A percentile compares a stretch with the other conserved stretches of the same genome.
phyloP scores from a whole-genome alignment of 1,139 yeast genomes.

The Ashbya aceris region DNA sequence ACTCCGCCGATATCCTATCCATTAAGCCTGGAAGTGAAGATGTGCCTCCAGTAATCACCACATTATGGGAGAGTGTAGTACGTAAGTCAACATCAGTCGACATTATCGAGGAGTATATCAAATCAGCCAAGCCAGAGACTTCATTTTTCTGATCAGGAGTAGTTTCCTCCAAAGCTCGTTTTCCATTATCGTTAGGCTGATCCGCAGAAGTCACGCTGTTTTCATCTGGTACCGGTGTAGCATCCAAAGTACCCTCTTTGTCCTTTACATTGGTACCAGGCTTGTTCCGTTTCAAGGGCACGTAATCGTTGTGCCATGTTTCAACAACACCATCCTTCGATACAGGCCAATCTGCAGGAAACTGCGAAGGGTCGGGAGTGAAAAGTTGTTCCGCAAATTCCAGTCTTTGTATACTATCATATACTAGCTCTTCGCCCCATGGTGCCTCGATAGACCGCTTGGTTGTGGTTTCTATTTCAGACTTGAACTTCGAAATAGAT shows the following conservation, averaged over 20 bases:
- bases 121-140: slow-evolving; percentile 51
- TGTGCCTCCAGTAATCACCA: slow-evolving; percentile 84
- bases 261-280: slow-evolving; percentile 26
- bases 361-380: slow-evolving; percentile 39
- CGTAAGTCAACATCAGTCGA: slow-evolving; percentile 80
- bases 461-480: slow-evolving; percentile 18
- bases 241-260: slow-evolving; percentile 22
- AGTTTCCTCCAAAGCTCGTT: slow-evolving; percentile 20
- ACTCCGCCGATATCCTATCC: slow-evolving; percentile 69
- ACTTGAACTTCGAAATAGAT: slow-evolving; percentile 16
- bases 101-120: slow-evolving; percentile 62
- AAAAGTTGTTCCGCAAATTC: slow-evolving; percentile 68
- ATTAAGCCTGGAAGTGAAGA: slow-evolving; percentile 82
- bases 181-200: slow-evolving; percentile 26
- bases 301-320: slow-evolving; percentile 46
- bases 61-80: slow-evolving; percentile 84
- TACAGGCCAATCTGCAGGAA: slow-evolving; percentile 33
- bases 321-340: slow-evolving; percentile 26
- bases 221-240: slow-evolving; percentile 24
- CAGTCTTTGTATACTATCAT: slow-evolving; percentile 51
- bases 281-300: slow-evolving; percentile 55
- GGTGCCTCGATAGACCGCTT: slow-evolving; percentile 72
- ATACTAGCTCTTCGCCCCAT: slow-evolving; percentile 47
- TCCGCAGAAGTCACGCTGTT: slow-evolving; percentile 17
- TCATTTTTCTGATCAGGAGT: slow-evolving; percentile 18